Base-by-base conservation (phyloP, 495 filamentous ascomycete genomes). In the Glarea lozoyensis region DNA sequence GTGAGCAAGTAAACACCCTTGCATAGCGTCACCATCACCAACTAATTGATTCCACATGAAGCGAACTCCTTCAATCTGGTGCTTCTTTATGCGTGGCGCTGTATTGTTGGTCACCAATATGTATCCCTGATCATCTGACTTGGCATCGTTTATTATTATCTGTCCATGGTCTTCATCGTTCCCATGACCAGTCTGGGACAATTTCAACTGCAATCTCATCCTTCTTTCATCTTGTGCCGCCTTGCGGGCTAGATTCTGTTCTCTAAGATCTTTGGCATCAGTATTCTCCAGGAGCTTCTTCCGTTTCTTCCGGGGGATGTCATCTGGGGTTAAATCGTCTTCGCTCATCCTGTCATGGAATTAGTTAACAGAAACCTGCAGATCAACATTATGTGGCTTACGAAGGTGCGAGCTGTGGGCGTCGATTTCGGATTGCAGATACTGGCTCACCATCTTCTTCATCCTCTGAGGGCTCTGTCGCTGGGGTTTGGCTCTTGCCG, bases 31-130 rank as follows among this genome's bases (percentile, higher is more conserved):
- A 10, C 41, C 33, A 16, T 59, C 52, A 3, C 43, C 25, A 12
- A 55, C 78, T 18, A 94, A 57, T 45, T 93, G 82, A 45, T 84
- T 76, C 88, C 89, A 97, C 73, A 97, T 72, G 61, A 94, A 95
- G 16, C 82, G 79, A 37, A 94, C 75, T 3, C 90, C 89, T 1
- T 70, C 52, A 48, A 81, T 62, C 49, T 79, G 72, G 50, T 80
- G 61, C 39, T 73, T 59, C 52, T 79, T 72, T 52, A 81, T 73
- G 24, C 57, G 54, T 25, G 25, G 36, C 37, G 69, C 63, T 43
- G 76, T 71, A 36, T 68, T 37, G 13, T 68, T 48, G 37, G 75
- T 55, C 37, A 77, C 52, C 34, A 70, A 73, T 17, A 76, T 63
- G 21, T 76, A 62, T 0, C 63, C 66, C 35, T 78, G 57, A 5